Evolutionary conservation across 805 yeast species (phyloP), one percentile per base, ranked within the genome.

Genomic region (Kuraishia floccosa): DNA sequence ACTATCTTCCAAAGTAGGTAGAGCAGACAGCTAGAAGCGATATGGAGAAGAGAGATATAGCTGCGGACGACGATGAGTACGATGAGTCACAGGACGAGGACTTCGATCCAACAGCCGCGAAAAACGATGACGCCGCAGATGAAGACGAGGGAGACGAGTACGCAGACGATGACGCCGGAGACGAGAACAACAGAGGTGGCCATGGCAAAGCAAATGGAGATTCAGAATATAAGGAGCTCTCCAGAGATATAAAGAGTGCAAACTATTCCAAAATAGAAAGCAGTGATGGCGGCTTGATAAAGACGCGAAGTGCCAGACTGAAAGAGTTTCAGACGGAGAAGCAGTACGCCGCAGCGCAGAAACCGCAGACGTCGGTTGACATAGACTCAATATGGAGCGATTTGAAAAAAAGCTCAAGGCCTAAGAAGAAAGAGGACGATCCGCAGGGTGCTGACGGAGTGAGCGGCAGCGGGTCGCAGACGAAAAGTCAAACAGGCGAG

Each of bases 301-400:
- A 72, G 43, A 83, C 94, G 1, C 61, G 94, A 40, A 63, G 70
- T 15, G 89, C 76, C 39, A 52, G 80, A 28, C 54, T 53, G 18
- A 36, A 56, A 15, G 81, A 74, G 32, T 49, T 47, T 32, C 29
- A 31, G 32, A 44, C 35, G 36, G 40, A 35, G 28, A 38, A 49
- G 30, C 28, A 35, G 14, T 44, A 39, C 33, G 44, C 40, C 26
- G 28, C 36, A 8, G 39, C 37, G 19, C 12, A 35, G 29, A 25
- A 23, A 2, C 25, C 32, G 6, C 35, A 44, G n/a, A 33, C 52
- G 0, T 52, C 62, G 0, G 56, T 65, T 0, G 70, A 68, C 37
- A 59, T 73, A 1, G 61, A 69, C 30, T 65, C 67, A 1, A 51
- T 74, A 3, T 78, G 82, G 81, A 53, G 56, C 4, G 67, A 63